A percentile compares a stretch with the other conserved stretches of the same genome.
Evolutionary conservation across 768 basidiomycete species (phyloP).

Genomic region (Mrakia blollopis): DNA sequence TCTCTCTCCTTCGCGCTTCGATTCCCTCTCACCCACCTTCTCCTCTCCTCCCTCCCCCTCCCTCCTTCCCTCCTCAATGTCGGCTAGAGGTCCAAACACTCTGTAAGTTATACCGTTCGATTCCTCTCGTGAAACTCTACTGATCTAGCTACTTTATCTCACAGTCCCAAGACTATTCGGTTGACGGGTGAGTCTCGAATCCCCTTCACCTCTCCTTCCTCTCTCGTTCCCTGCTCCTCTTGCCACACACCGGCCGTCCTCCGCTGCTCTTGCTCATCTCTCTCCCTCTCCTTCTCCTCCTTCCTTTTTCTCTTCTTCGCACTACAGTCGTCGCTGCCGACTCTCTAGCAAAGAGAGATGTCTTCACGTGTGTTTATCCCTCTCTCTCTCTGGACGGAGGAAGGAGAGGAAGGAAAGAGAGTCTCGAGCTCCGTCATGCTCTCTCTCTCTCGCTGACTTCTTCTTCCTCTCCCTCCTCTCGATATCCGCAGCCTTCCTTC

Average conservation of each 20-base stretch:
- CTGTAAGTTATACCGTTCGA: neutral
- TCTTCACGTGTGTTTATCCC: slow-evolving; percentile 41
- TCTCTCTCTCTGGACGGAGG: neutral
- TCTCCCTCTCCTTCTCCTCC: neutral
- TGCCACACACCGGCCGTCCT: slow-evolving; percentile 5
- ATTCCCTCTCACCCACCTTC: neutral
- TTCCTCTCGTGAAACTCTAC: neutral
- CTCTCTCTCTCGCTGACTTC: slow-evolving; percentile 24
- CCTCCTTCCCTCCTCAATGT: slow-evolving; percentile 11
- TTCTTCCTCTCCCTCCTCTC: slow-evolving; percentile 34
- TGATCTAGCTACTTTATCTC: neutral
- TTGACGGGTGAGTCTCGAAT: slow-evolving; percentile 27
- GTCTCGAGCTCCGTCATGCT: slow-evolving; percentile 6
- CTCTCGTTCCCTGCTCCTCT: neutral
- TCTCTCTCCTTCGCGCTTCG: neutral
- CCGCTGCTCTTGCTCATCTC: no score
- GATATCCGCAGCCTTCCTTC: slow-evolving; percentile 76
- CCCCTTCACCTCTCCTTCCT: neutral
- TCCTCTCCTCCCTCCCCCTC: neutral
- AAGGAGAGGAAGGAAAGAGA: neutral
- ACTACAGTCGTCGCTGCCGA: slow-evolving; percentile 85
- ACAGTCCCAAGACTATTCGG: slow-evolving; percentile 33
- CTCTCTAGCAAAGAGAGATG: slow-evolving; percentile 86
- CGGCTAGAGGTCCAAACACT: slow-evolving; percentile 15
- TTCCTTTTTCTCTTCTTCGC: neutral